phyloP scores from a whole-genome alignment of 345 rosid species.

The Gossypium rotundifolium region DNA sequence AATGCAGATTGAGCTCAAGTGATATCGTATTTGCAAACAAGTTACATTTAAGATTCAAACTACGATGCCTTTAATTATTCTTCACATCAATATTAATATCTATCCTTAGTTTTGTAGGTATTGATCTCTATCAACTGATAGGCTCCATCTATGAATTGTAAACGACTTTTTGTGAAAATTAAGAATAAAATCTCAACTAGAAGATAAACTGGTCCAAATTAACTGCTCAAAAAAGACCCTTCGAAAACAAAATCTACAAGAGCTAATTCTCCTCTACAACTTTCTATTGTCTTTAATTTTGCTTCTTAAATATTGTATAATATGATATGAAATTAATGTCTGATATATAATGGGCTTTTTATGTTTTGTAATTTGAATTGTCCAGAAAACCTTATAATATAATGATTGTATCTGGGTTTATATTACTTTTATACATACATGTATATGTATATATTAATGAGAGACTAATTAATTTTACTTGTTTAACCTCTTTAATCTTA shows the following conservation, averaged over 20 bases:
- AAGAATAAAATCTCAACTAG: too few relatives aligned
- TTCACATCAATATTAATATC: too few relatives aligned
- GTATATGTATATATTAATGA: too few relatives aligned
- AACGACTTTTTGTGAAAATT: rapidly evolving
- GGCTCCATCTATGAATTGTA: rapidly evolving
- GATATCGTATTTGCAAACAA: too few relatives aligned
- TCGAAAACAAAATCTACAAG: too few relatives aligned
- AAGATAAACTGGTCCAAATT: too few relatives aligned
- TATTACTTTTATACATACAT: background rate
- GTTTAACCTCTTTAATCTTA: background rate
- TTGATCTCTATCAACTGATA: rapidly evolving
- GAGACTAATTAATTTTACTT: background rate
- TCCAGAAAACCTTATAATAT: background rate
- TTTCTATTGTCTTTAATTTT: background rate
- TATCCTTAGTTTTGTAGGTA: too few relatives aligned
- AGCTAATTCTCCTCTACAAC: too few relatives aligned
- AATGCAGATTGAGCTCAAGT: too few relatives aligned
- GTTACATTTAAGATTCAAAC: too few relatives aligned
- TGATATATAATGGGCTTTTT: background rate
- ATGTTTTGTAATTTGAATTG: background rate
- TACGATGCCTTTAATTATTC: too few relatives aligned
- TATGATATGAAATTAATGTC: background rate
- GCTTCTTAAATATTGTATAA: background rate
- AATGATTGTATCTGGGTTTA: background rate
- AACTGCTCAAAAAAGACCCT: too few relatives aligned